phyloP scores from a whole-genome alignment of 139 green algal species.

The Bryopsis sp. region DNA sequence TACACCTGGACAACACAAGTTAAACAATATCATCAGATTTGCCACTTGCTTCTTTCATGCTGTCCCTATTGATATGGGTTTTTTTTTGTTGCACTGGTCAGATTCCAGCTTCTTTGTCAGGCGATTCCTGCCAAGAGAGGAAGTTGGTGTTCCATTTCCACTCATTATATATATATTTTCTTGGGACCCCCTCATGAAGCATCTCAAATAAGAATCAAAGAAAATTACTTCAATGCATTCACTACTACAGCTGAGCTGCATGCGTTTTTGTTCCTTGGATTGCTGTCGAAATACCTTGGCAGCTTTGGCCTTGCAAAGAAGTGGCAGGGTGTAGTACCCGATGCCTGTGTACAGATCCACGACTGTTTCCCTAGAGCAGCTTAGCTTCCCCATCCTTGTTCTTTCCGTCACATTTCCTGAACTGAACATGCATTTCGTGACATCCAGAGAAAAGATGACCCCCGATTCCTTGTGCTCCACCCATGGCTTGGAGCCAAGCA shows the following conservation, averaged over 20 bases:
- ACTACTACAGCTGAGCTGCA: neutral
- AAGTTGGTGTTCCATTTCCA: no score
- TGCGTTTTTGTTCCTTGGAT: neutral
- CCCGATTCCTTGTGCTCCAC: slow-evolving; percentile 54
- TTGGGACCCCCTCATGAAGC: no score
- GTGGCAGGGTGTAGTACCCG: slow-evolving; percentile 70
- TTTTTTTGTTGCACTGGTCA: no score
- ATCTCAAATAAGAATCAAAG: no score
- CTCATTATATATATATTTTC: no score
- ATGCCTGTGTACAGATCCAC: slow-evolving; percentile 73
- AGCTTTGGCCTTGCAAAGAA: slow-evolving; percentile 28
- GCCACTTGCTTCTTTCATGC: no score
- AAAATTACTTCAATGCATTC: neutral
- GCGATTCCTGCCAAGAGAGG: no score
- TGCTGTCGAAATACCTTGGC: neutral
- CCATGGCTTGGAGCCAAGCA: slow-evolving; percentile 47
- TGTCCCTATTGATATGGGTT: no score
- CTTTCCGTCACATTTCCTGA: slow-evolving; percentile 65
- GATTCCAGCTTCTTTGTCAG: no score
- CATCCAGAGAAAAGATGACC: slow-evolving; percentile 53
- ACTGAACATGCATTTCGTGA: slow-evolving; percentile 68
- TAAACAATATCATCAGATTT: no score
- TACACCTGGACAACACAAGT: slow-evolving; percentile 34
- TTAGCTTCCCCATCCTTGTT: slow-evolving; percentile 42
- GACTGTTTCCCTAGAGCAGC: slow-evolving; percentile 37